Conservation (phyloP, 2,329 filamentous ascomycete species). For the Trichoderma endophyticum region DNA sequence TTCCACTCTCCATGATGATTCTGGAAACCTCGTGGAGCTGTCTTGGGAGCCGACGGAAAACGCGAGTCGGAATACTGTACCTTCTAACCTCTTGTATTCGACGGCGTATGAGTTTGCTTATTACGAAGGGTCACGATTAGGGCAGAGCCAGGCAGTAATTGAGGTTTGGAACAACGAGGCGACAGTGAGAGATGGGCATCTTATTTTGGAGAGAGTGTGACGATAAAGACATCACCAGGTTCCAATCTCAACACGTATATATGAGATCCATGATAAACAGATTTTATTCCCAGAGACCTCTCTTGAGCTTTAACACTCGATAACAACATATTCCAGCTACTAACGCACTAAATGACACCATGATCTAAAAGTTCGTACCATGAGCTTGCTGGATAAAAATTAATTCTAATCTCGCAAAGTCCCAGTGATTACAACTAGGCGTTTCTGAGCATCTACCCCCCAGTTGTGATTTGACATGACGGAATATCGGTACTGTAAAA, state of each 20-base stretch:
- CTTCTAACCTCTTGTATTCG: too few relatives aligned
- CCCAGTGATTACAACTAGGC: background rate
- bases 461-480: background rate
- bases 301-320: background rate
- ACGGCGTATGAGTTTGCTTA: too few relatives aligned
- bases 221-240: too few relatives aligned
- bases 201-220: too few relatives aligned
- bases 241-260: background rate
- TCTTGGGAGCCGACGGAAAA: too few relatives aligned
- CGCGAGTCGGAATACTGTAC: too few relatives aligned
- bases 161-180: too few relatives aligned
- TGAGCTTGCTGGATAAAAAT: background rate
- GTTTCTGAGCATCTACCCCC: background rate
- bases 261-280: background rate
- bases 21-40: too few relatives aligned
- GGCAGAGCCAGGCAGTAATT: too few relatives aligned
- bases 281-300: background rate
- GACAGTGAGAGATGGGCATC: too few relatives aligned
- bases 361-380: background rate
- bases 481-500: background rate
- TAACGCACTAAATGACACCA: background rate
- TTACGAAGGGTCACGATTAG: too few relatives aligned
- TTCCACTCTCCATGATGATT: too few relatives aligned
- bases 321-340: background rate
- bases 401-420: background rate